These are phyloP conservation scores for Boletus rubroflammeus DNA, from an alignment of 768 basidiomycete genomes.

Conservation along the genomic window DNA sequence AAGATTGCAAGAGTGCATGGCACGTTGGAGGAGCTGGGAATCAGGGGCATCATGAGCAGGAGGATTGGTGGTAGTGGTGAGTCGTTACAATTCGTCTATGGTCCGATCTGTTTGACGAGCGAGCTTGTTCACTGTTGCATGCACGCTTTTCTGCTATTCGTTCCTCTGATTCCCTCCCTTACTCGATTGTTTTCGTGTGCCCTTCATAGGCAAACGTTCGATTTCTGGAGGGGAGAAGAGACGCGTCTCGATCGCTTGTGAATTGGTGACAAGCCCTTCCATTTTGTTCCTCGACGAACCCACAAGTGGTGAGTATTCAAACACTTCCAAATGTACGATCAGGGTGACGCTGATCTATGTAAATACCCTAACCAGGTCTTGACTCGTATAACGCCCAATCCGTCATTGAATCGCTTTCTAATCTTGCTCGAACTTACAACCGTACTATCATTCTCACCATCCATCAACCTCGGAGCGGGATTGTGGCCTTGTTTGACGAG, in stretches of 20 bases:
- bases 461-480: constrained; percentile 97
- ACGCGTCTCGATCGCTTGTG: constrained; percentile 95
- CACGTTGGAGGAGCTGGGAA: constrained; percentile 95
- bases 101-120: not conserved
- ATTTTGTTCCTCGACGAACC: constrained; percentile 97
- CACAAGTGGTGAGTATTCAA: constrained; percentile 68
- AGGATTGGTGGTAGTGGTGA: constrained; percentile 84
- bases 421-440: constrained; percentile 83
- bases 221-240: constrained; percentile 99
- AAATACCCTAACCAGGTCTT: constrained; percentile 49
- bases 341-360: not conserved
- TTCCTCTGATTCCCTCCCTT: not conserved
- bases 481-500: constrained; percentile 93
- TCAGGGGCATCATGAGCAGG: constrained; percentile 83
- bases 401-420: constrained; percentile 84
- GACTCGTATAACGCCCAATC: constrained; percentile 96
- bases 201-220: constrained; percentile 65
- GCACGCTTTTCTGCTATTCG: not conserved
- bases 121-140: not conserved
- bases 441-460: constrained; percentile 97
- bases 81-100: constrained; percentile 19
- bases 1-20: constrained; percentile 93
- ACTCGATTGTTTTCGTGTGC: not conserved
- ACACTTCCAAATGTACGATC: not conserved
- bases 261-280: constrained; percentile 94